phyloP scores from a whole-genome alignment of 768 basidiomycete species.

The Xerocomellus dryophilus region DNA sequence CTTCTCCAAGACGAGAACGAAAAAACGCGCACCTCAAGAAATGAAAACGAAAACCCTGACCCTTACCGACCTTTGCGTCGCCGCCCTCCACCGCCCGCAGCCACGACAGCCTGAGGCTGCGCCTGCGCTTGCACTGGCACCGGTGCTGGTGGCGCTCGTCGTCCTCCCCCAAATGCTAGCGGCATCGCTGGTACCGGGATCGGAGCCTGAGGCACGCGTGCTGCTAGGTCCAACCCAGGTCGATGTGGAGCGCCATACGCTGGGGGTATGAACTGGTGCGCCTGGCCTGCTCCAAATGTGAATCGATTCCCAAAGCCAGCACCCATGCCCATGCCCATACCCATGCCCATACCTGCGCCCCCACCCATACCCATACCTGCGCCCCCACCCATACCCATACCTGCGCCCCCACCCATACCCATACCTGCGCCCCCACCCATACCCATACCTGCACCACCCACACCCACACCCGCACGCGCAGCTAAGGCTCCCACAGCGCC shows the following conservation, averaged over 20 bases:
- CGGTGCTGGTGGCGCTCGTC: neutral
- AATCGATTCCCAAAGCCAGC: constrained; percentile 1
- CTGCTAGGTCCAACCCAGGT: neutral
- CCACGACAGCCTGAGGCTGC: neutral
- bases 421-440: neutral
- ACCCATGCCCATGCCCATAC: neutral
- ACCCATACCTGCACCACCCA: too few species aligned
- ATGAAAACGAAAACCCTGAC: neutral
- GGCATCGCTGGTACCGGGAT: neutral
- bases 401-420: neutral
- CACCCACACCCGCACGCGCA: too few species aligned
- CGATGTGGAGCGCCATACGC: neutral
- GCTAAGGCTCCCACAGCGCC: too few species aligned
- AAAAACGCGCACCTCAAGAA: neutral
- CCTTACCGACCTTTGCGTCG: constrained; percentile 9
- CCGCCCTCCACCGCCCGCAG: constrained; percentile 5
- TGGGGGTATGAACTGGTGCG: constrained; percentile 8
- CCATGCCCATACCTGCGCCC: neutral
- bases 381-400: neutral
- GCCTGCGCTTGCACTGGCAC: neutral
- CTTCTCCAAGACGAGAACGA: neutral
- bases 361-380: neutral
- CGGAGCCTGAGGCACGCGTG: neutral
- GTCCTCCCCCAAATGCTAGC: neutral
- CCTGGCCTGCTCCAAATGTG: constrained; percentile 18